Evolutionary conservation across 2,329 filamentous ascomycete genomes (phyloP), one percentile per base, ranked within the genome.

Genomic region (Alternaria burnsii): DNA sequence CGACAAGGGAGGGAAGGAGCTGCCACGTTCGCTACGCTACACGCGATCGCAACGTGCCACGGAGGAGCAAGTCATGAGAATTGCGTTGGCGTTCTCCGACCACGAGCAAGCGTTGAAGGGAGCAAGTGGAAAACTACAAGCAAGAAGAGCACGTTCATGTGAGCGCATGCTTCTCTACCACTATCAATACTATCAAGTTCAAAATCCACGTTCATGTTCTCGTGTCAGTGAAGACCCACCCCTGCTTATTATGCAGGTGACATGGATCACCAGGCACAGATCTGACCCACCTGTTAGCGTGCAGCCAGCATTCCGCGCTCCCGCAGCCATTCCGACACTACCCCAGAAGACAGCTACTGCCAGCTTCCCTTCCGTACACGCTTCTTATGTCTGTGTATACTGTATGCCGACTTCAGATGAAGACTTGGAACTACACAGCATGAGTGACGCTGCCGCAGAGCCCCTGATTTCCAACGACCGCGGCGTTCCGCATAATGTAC

Each of bases 361-460:
- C n/a, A 47, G 22, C n/a, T 10, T 16, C 40, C 26, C 36, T 36
- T 12, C 41, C 24, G n/a, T 26, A 26, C 34, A 48, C 40, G 18
- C 32, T 50, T 40, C 28, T 43, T 32, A 52, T 55, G 52, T 41
- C 28, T 18, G 41, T 24, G 47, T 36, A 43, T 42, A 38, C 30
- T 55, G 46, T 52, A 58, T 47, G 56, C 58, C 48, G 42, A 56
- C 48, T 62, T 43, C 65, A 22, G 55, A 55, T 59, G 59, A 67
- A 55, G 62, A 63, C 46, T 54, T 73, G 51, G 71, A 74, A 62
- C 59, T 74, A 42, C 52, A 69, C 58, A 69, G 58, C 55, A 76
- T 78, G 75, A 66, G 55, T 36, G 68, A 74, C 55, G 61, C 70
- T 9, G 73, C 75, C 11, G 66, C 71, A 8, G 74, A 78, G 59